Evolutionary conservation across 305 asterid genomes (phyloP).

Genomic region (Solanum aculeatissimum): DNA sequence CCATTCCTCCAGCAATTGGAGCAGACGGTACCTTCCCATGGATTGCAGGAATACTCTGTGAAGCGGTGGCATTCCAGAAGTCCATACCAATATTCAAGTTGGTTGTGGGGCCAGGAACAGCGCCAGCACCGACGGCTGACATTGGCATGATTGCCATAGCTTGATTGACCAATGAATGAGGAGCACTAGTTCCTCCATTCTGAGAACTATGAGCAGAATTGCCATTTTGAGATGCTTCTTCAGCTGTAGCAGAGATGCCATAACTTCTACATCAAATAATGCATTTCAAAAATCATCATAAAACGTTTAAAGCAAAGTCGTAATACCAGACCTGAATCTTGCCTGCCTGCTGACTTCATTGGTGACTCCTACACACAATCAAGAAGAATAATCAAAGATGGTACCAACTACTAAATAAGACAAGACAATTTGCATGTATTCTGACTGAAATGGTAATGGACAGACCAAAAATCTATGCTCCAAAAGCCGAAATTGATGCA

Average conservation of each 20-base stretch:
- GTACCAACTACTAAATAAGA: background rate
- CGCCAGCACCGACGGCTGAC: constrained; percentile 43
- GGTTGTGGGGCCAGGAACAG: constrained; percentile 73
- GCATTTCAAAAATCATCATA: constrained; percentile 1
- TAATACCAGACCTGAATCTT: constrained; percentile 47
- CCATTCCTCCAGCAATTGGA: constrained; percentile 57
- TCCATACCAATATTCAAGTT: constrained; percentile 90
- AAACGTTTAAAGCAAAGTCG: background rate
- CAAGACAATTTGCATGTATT: background rate
- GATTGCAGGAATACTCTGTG: constrained; percentile 56
- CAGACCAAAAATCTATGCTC: background rate
- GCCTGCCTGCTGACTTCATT: constrained; percentile 44
- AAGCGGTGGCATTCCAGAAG: constrained; percentile 56
- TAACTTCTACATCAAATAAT: constrained; percentile 2
- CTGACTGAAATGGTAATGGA: background rate
- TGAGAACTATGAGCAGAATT: constrained; percentile 49
- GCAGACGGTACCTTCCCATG: constrained; percentile 51
- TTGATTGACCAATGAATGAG: constrained; percentile 43
- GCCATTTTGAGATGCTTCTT: constrained; percentile 66
- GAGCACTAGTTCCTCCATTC: constrained; percentile 50
- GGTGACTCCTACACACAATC: constrained; percentile 45
- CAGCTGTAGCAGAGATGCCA: constrained; percentile 30
- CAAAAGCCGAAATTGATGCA: background rate
- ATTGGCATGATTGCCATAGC: constrained; percentile 42
- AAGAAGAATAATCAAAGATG: constrained; percentile 1